Percentiles rank a stretch among this genome's conserved stretches.
Conservation (phyloP, 345 rosid genomes). For the Streptanthus diversifolius region DNA sequence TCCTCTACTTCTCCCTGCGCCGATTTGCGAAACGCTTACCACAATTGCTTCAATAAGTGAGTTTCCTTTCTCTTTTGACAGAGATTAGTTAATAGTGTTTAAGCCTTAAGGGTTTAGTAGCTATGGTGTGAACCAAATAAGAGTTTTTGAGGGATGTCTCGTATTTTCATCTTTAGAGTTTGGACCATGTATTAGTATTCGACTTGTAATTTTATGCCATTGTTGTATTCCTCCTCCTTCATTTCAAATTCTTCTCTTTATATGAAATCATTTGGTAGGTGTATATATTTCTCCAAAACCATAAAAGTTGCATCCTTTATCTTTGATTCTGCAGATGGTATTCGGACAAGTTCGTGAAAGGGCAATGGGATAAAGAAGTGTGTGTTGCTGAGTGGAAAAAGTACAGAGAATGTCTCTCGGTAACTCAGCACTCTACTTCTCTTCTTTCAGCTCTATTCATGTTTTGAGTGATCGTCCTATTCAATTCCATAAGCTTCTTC, state of each 20-base stretch:
- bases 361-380: slow-evolving; percentile 76
- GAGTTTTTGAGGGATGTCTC: background rate
- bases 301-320: background rate
- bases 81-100: background rate
- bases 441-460: background rate
- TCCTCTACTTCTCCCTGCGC: slow-evolving; percentile 80
- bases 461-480: background rate
- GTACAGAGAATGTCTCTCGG: slow-evolving; percentile 79
- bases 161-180: background rate
- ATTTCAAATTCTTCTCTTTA: background rate
- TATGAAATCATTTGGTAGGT: background rate
- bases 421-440: slow-evolving; percentile 21
- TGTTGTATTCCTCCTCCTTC: background rate
- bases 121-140: background rate
- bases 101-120: background rate
- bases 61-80: slow-evolving; percentile 31
- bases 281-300: background rate
- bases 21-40: slow-evolving; percentile 61
- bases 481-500: background rate
- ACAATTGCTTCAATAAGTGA: slow-evolving; percentile 74
- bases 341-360: slow-evolving; percentile 76
- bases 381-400: slow-evolving; percentile 71
- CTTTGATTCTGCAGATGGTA: slow-evolving; percentile 61
- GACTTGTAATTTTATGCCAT: background rate
- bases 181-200: background rate